Conservation (phyloP, 2,329 filamentous ascomycete genomes). For the Cadophora malorum region DNA sequence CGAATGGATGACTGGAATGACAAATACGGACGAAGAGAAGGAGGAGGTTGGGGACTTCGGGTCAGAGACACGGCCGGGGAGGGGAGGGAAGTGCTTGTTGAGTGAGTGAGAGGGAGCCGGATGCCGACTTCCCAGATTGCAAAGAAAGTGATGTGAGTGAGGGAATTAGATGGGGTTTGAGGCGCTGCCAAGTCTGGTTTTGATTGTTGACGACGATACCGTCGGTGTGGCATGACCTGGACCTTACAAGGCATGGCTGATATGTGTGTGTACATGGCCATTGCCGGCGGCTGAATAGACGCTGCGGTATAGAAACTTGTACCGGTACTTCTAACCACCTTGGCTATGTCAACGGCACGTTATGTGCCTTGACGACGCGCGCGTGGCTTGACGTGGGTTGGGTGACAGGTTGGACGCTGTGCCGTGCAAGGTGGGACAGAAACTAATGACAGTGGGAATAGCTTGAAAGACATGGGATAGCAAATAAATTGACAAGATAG, state of each 20-base stretch:
- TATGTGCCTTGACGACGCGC: conserved; percentile 14
- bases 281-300: conserved; percentile 13
- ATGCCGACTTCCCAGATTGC: conserved; percentile 16
- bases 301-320: conserved; percentile 4
- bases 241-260: neutral
- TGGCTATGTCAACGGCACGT: neutral
- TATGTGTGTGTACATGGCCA: neutral
- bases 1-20: conserved; percentile 6
- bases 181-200: conserved; percentile 8
- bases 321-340: conserved; percentile 2
- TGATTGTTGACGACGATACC: conserved; percentile 17
- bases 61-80: neutral
- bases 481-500: conserved; percentile 9
- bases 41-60: conserved; percentile 1
- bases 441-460: neutral
- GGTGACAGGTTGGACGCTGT: neutral
- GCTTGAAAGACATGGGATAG: neutral
- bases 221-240: conserved; percentile 11
- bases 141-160: conserved; percentile 11
- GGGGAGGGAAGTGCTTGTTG: neutral
- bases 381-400: conserved; percentile 8
- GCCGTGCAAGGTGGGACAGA: conserved; percentile 10
- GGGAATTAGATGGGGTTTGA: conserved; percentile 14
- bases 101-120: conserved; percentile 6
- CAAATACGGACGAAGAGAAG: conserved; percentile 14